Conservation (phyloP, 1,284 basidiomycete genomes). For the Rhodotorula sp. region DNA sequence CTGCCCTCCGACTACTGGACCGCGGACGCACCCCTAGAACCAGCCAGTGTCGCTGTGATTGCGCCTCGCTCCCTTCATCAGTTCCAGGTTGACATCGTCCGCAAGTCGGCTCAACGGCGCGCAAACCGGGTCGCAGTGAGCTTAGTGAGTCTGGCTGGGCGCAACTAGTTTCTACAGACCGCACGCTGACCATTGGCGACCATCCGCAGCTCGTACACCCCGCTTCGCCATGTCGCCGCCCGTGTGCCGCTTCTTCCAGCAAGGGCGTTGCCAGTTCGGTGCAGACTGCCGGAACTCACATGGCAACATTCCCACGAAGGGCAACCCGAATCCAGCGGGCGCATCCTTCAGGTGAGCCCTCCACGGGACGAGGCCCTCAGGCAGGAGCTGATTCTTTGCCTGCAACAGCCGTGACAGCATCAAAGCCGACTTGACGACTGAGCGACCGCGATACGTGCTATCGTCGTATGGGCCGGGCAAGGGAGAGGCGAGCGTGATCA, state of each 20-base stretch:
- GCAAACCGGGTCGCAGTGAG: too few relatives aligned
- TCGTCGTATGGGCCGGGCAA: conserved; percentile 78
- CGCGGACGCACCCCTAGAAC: too few relatives aligned
- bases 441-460: conserved; percentile 78
- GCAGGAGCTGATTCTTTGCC: conserved; percentile 35
- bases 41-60: too few relatives aligned
- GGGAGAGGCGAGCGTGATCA: conserved; percentile 66
- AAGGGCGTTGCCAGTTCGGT: conserved; percentile 69
- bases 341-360: conserved; percentile 17
- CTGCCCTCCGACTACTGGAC: too few relatives aligned
- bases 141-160: too few relatives aligned
- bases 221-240: conserved; percentile 3
- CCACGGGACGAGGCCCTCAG: conserved; percentile 3
- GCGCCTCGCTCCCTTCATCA: too few relatives aligned
- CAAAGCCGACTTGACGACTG: conserved; percentile 59
- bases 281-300: conserved; percentile 68
- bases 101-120: too few relatives aligned
- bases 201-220: too few relatives aligned
- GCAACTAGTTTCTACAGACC: too few relatives aligned
- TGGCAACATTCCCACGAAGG: conserved; percentile 27
- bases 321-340: conserved; percentile 18
- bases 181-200: too few relatives aligned
- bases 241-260: conserved; percentile 63
- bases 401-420: conserved; percentile 61
- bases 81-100: too few relatives aligned